Percentiles rank a stretch among this genome's conserved stretches.
These are phyloP conservation scores for Fusarium buxicola DNA, from an alignment of 2,329 filamentous ascomycete genomes.

Conservation along the genomic window DNA sequence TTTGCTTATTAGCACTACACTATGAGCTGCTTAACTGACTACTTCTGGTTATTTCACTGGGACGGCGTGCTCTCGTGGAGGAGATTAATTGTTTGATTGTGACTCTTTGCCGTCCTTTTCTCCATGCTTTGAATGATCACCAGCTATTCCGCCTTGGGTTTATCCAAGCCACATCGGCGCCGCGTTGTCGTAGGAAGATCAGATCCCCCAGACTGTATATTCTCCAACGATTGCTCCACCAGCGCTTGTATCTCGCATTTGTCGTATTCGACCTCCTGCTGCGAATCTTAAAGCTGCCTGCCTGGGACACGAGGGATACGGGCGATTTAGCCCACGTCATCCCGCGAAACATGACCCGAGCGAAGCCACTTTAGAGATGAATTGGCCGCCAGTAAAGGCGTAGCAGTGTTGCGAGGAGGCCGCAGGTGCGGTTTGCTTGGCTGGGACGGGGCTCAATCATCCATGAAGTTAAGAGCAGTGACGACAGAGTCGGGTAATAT, in stretches of 20 bases:
- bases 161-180: background rate
- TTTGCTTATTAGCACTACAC: no score
- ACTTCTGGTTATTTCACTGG: background rate
- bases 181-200: constrained; percentile 1
- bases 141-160: background rate
- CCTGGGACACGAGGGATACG: constrained; percentile 12
- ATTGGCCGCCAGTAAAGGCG: background rate
- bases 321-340: constrained; percentile 3
- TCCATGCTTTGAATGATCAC: no score
- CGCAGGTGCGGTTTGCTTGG: background rate
- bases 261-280: background rate
- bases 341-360: background rate
- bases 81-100: background rate
- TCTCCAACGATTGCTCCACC: background rate
- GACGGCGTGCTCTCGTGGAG: background rate
- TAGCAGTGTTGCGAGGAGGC: background rate
- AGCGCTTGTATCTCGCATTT: constrained; percentile 6
- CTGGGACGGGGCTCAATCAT: background rate
- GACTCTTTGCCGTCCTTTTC: no score
- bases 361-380: background rate
- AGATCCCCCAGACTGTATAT: background rate
- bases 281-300: background rate
- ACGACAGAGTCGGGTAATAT: background rate
- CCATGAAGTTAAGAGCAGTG: background rate
- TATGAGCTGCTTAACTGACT: background rate